These are phyloP conservation scores for Tothia fuscella DNA, from an alignment of 2,329 filamentous ascomycete species.

Conservation along the genomic window DNA sequence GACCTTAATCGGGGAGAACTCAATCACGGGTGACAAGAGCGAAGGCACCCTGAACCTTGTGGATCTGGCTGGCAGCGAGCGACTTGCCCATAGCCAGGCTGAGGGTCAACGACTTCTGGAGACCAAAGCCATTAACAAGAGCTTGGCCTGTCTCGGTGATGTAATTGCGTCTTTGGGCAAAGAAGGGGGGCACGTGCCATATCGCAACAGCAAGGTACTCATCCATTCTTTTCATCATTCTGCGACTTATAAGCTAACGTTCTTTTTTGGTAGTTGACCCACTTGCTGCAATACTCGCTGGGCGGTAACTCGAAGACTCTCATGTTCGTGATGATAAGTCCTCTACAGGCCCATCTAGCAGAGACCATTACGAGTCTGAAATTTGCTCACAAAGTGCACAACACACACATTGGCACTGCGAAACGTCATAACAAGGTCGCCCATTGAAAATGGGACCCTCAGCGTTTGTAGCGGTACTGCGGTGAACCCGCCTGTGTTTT, in stretches of 20 bases:
- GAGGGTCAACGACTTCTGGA: constrained; percentile 83
- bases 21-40: constrained; percentile 66
- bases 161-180: constrained; percentile 82
- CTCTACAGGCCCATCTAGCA: constrained; percentile 76
- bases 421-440: constrained; percentile 58
- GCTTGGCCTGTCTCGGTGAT: constrained; percentile 79
- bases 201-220: constrained; percentile 80
- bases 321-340: constrained; percentile 98
- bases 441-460: no score
- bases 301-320: constrained; percentile 95
- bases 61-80: constrained; percentile 86
- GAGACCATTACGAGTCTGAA: constrained; percentile 91
- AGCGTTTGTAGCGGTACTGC: no score
- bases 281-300: constrained; percentile 85
- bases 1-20: constrained; percentile 53
- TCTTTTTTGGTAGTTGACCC: constrained; percentile 54
- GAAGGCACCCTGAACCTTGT: constrained; percentile 94
- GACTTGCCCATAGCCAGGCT: constrained; percentile 74
- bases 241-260: not conserved
- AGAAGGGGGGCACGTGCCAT: constrained; percentile 64
- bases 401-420: constrained; percentile 84
- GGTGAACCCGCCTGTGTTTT: no score
- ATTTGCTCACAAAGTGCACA: constrained; percentile 89
- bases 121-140: constrained; percentile 96
- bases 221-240: not conserved